Conservation (phyloP, 345 rosid genomes). For the Syzygium oleosum region DNA sequence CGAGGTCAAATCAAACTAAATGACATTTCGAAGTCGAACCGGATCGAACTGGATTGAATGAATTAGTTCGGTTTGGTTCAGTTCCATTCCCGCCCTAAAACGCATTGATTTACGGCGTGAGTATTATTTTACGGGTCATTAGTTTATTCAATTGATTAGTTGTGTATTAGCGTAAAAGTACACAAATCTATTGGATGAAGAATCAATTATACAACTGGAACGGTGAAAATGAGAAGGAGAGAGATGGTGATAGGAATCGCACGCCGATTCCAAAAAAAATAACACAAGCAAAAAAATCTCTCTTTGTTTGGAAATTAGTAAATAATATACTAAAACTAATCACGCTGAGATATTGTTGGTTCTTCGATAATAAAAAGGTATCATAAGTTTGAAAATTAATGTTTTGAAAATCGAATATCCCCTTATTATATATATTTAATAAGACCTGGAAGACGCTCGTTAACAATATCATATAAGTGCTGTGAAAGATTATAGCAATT, state of each 20-base stretch:
- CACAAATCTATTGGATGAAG: not conserved
- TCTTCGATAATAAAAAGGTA: not conserved
- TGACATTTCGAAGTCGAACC: rapidly evolving
- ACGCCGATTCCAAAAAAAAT: too few relatives aligned
- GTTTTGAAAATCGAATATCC: not conserved
- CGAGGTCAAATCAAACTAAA: not conserved
- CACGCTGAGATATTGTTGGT: not conserved
- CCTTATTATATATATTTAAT: not conserved
- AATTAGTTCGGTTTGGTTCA: not conserved
- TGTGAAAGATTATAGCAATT: not conserved
- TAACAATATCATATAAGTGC: rapidly evolving
- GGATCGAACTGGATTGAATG: not conserved
- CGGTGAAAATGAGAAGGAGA: not conserved
- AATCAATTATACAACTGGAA: not conserved
- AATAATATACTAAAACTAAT: not conserved
- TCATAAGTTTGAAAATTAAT: not conserved
- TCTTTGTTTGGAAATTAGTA: not conserved
- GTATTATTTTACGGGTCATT: not conserved
- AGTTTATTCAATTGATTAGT: not conserved
- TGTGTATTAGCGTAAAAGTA: not conserved
- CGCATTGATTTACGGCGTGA: not conserved
- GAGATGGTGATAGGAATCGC: not conserved
- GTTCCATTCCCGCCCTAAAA: not conserved
- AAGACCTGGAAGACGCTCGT: not conserved
- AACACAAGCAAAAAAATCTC: too few relatives aligned